phyloP scores from a whole-genome alignment of 2,329 filamentous ascomycete species.

The Cladosporium sphaerospermum region DNA sequence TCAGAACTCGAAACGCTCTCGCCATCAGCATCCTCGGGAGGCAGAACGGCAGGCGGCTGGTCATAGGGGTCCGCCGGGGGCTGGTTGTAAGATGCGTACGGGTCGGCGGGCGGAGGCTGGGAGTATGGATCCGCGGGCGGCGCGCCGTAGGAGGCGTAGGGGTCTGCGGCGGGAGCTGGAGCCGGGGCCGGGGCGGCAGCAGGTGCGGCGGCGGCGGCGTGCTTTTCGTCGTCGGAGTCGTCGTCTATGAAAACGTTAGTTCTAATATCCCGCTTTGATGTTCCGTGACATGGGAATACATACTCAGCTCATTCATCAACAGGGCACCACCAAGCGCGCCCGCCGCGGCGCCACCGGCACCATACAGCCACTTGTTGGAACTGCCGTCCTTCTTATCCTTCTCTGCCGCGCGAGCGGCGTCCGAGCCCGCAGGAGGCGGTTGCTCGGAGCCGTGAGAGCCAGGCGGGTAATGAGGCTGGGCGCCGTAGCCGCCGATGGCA shows the following conservation, averaged over 20 bases:
- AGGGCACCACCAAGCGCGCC: constrained; percentile 54
- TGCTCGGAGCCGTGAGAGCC: constrained; percentile 11
- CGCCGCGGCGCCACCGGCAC: constrained; percentile 51
- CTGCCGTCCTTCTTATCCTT: constrained; percentile 9
- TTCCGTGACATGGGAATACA: constrained; percentile 19
- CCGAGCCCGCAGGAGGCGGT: not conserved
- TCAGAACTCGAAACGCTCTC: constrained; percentile 20
- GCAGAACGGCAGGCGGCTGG: constrained; percentile 8
- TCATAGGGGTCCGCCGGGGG: constrained; percentile 14
- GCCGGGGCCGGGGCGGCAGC: constrained; percentile 13
- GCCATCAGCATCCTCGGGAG: constrained; percentile 14
- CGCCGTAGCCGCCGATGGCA: constrained; percentile 21
- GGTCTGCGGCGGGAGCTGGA: not conserved
- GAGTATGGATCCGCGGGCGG: not conserved
- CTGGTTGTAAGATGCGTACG: constrained; percentile 12
- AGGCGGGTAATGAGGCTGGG: constrained; percentile 21
- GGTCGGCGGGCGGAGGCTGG: constrained; percentile 9
- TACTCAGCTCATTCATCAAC: constrained; percentile 52
- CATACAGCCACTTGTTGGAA: constrained; percentile 37
- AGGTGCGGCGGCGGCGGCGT: constrained; percentile 13
- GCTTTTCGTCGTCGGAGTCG: constrained; percentile 30
- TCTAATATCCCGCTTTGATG: too few species aligned
- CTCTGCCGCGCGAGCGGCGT: not conserved
- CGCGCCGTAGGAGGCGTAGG: not conserved
- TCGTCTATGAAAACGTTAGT: constrained; percentile 18